A percentile compares a stretch with the other conserved stretches of the same genome.
These are phyloP conservation scores for Triadica sebifera DNA, from an alignment of 345 rosid species.

Conservation along the genomic window DNA sequence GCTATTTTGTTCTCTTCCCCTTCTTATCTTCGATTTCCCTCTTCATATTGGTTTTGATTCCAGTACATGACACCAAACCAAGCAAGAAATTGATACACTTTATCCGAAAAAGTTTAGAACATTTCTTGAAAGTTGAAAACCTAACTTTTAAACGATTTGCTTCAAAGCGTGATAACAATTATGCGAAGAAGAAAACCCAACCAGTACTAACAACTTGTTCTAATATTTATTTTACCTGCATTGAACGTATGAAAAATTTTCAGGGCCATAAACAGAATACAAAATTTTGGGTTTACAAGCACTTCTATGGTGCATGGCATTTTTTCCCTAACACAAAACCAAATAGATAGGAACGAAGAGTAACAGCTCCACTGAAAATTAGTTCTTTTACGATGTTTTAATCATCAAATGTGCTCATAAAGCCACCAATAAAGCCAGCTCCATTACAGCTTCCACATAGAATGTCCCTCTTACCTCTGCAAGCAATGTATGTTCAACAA, in stretches of 20 bases:
- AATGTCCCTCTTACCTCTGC: conserved; percentile 83
- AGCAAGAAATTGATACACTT: no score
- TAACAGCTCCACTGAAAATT: not conserved
- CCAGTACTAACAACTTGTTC: not conserved
- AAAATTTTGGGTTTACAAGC: not conserved
- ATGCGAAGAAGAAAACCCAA: no score
- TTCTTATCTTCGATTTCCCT: no score
- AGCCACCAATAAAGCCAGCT: conserved; percentile 94
- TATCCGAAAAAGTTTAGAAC: no score
- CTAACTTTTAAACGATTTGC: no score
- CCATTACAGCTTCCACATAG: conserved; percentile 88
- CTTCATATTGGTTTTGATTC: no score
- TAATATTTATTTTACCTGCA: no score
- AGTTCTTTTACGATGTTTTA: not conserved
- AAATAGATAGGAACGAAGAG: not conserved
- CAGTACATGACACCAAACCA: no score
- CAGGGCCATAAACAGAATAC: no score
- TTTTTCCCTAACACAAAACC: not conserved
- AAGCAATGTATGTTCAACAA: conserved; percentile 9
- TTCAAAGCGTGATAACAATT: no score
- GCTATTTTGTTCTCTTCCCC: no score
- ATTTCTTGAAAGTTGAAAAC: no score
- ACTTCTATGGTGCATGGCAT: not conserved
- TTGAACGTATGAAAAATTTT: not conserved
- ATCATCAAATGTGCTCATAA: conserved; percentile 77